These are phyloP conservation scores for Cystobasidium sp. DNA, from an alignment of 1,284 basidiomycete genomes.

Conservation along the genomic window DNA sequence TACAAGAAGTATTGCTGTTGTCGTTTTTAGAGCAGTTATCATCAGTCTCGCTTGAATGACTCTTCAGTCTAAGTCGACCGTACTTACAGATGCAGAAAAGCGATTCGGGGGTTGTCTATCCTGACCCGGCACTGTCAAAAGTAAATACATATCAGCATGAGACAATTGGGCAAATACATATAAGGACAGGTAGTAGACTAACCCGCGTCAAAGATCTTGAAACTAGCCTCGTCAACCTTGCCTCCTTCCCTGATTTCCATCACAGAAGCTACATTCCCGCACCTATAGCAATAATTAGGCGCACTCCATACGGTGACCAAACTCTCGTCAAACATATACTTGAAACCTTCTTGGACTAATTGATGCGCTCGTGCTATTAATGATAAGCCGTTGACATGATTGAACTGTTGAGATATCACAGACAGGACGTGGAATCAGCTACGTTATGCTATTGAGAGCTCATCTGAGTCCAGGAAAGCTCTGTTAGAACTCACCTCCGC, in stretches of 20 bases:
- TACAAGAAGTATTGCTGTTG: slow-evolving; percentile 45
- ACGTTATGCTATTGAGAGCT: too few species aligned
- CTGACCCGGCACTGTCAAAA: slow-evolving; percentile 45
- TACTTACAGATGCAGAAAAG: slow-evolving; percentile 44
- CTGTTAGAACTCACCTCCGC: slow-evolving; percentile 79
- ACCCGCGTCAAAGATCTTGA: slow-evolving; percentile 59
- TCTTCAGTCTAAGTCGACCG: neutral
- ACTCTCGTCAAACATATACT: slow-evolving; percentile 90
- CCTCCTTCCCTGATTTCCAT: slow-evolving; percentile 54
- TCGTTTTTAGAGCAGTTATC: neutral
- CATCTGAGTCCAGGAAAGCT: too few species aligned
- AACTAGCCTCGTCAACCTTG: slow-evolving; percentile 54
- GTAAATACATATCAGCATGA: neutral
- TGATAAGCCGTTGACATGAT: slow-evolving; percentile 89
- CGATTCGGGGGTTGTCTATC: slow-evolving; percentile 43
- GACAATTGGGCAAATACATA: neutral
- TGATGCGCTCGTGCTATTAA: slow-evolving; percentile 97
- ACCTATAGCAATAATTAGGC: slow-evolving; percentile 93
- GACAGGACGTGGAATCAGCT: too few species aligned
- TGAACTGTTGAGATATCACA: slow-evolving; percentile 68
- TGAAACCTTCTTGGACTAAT: slow-evolving; percentile 95
- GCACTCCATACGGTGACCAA: slow-evolving; percentile 99
- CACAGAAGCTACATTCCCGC: slow-evolving; percentile 57
- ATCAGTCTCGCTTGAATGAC: neutral
- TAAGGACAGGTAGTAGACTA: slow-evolving; percentile 8